A percentile compares a stretch with the other conserved stretches of the same genome.
These are phyloP conservation scores for Hypoxylon rickii DNA, from an alignment of 495 filamentous ascomycete species.

Conservation along the genomic window DNA sequence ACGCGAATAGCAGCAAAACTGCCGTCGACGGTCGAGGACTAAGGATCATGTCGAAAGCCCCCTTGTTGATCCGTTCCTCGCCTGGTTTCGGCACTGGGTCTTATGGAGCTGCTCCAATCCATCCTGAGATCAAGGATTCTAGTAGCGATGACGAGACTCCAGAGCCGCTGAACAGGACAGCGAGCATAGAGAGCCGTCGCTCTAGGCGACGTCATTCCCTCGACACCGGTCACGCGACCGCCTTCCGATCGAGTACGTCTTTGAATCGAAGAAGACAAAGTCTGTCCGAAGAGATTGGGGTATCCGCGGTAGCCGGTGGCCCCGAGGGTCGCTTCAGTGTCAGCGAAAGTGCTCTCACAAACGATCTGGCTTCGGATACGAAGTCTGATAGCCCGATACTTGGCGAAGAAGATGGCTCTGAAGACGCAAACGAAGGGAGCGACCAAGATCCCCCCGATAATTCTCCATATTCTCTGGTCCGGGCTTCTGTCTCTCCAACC, in stretches of 20 bases:
- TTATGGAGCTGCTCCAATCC: constrained; percentile 29
- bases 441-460: constrained; percentile 63
- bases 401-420: constrained; percentile 33
- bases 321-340: constrained; percentile 52
- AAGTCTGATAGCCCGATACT: constrained; percentile 27
- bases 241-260: constrained; percentile 26
- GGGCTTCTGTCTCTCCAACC: constrained; percentile 73
- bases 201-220: constrained; percentile 26
- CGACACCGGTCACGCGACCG: constrained; percentile 14
- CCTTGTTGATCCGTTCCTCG: constrained; percentile 62
- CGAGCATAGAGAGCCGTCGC: constrained; percentile 12
- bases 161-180: constrained; percentile 5
- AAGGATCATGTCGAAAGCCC: constrained; percentile 58
- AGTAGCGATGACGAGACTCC: constrained; percentile 14
- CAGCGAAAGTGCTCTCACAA: constrained; percentile 45
- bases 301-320: constrained; percentile 46
- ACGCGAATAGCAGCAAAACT: constrained; percentile 26
- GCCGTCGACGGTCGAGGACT: constrained; percentile 23
- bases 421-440: constrained; percentile 40
- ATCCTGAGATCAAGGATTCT: constrained; percentile 20
- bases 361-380: constrained; percentile 38
- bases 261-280: constrained; percentile 35
- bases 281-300: constrained; percentile 47
- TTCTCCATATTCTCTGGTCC: constrained; percentile 72
- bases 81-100: constrained; percentile 51